These are phyloP conservation scores for Cyclocybe cylindracea DNA, from an alignment of 768 basidiomycete species.

Conservation along the genomic window DNA sequence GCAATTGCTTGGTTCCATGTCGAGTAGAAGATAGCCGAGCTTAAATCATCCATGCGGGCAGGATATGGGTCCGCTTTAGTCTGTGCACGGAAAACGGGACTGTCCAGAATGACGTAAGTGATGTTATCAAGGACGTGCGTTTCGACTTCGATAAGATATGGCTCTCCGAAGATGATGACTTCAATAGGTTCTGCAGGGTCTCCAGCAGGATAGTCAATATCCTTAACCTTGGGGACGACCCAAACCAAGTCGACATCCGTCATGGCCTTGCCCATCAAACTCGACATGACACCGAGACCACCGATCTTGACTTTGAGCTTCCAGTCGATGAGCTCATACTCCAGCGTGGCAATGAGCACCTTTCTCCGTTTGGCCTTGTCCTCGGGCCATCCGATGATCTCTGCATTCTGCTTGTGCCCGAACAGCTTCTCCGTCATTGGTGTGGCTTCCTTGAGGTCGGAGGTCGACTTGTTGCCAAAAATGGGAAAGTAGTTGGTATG, in stretches of 20 bases:
- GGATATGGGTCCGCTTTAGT: constrained; percentile 96
- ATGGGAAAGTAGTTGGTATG: constrained; percentile 88
- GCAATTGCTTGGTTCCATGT: constrained; percentile 98
- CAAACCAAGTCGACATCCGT: constrained; percentile 93
- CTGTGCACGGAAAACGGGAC: constrained; percentile 95
- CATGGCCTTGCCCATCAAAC: constrained; percentile 98
- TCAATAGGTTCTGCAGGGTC: constrained; percentile 94
- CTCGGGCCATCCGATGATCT: constrained; percentile 96
- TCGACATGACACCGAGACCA: constrained; percentile 97
- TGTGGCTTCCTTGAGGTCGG: constrained; percentile 67
- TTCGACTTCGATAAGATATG: constrained; percentile 94
- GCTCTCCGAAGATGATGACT: constrained; percentile 94
- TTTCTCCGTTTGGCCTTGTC: constrained; percentile 88
- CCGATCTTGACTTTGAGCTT: constrained; percentile 98
- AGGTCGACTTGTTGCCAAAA: constrained; percentile 71
- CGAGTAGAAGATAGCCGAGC: constrained; percentile 96
- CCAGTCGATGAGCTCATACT: constrained; percentile 98
- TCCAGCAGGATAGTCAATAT: constrained; percentile 88
- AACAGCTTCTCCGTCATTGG: constrained; percentile 75
- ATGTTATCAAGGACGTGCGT: constrained; percentile 93
- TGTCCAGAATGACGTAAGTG: constrained; percentile 92
- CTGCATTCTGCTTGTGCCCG: constrained; percentile 59
- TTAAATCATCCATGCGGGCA: constrained; percentile 95
- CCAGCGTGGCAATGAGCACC: constrained; percentile 89
- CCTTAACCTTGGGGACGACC: constrained; percentile 95